Base-by-base conservation (phyloP, 1,139 yeast species). In the Lodderomyces pseudojiufengensis region DNA sequence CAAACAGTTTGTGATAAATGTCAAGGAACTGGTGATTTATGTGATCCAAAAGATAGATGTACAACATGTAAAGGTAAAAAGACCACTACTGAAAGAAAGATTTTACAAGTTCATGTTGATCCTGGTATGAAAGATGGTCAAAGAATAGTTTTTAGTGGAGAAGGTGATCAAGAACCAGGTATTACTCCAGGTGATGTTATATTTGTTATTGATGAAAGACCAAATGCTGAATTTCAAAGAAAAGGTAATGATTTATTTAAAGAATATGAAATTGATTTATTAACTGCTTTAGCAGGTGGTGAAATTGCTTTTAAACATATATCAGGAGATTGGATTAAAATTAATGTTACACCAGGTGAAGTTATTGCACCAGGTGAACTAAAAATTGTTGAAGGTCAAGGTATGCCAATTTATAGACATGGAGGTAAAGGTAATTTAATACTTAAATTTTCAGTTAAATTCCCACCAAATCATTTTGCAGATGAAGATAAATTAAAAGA, bases 61-160 rank as follows among this genome's bases (percentile, higher is more conserved):
- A 79, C 78, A 52, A 59, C 65, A 31, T 92, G 99, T 76, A 69
- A 70, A 49, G 99, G 97, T 70, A 84, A 86, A 70, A 92, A 90
- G 75, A 82, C 90, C 36, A 70, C 71, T 46, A 75, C 76, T 48
- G 97, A 92, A 70, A 82, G 95, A 70, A 92, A 92, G 74, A 83
- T 92, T 45, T 72, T 92, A 57, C 94, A 90, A 66, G 97, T 92
- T 42, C 87, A 90, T 64, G 78, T 92, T 55, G 96, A 88, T 60
- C 95, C 95, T 54, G 99, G 99, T 70, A 92, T 92, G 97, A 82
- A 75, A 57, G 85, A 88, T 55, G 97, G 97, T 41, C 96, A 90
- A 69, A 81, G 81, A 65, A 77, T 94, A 53, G 87, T 81, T 5
- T 92, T 90, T 71, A 74, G 80, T 52, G 97, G 97, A 48, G 97